Conservation (phyloP, 345 rosid genomes). For the Pugionium dolabratum region DNA sequence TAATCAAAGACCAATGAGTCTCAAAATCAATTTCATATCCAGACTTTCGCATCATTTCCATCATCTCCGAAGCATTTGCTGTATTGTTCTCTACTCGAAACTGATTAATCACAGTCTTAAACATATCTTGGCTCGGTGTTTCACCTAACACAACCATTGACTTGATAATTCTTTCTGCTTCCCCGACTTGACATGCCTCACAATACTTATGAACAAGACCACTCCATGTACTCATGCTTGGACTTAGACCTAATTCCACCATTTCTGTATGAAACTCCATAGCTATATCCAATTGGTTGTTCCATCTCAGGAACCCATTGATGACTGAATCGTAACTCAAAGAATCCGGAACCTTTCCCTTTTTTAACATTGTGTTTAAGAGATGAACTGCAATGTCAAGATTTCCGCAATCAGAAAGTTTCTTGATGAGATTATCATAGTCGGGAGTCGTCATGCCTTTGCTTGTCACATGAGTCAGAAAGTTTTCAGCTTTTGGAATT, state of each 20-base stretch:
- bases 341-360: constrained; percentile 47
- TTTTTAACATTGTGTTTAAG: constrained; percentile 65
- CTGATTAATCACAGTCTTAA: constrained; percentile 47
- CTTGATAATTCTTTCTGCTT: constrained; percentile 57
- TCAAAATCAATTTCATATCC: constrained; percentile 72
- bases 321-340: constrained; percentile 62
- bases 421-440: constrained; percentile 62
- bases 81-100: constrained; percentile 56
- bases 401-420: constrained; percentile 48
- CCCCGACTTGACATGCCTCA: constrained; percentile 45
- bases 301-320: constrained; percentile 45
- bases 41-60: constrained; percentile 61
- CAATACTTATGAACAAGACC: constrained; percentile 47
- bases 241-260: constrained; percentile 55
- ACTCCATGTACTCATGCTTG: constrained; percentile 54
- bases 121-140: constrained; percentile 63
- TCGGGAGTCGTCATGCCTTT: constrained; percentile 32
- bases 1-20: constrained; percentile 78
- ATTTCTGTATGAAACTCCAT: constrained; percentile 67
- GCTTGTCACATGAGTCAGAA: constrained; percentile 50
- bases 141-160: constrained; percentile 52
- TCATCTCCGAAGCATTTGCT: constrained; percentile 57
- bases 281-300: constrained; percentile 48
- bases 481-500: constrained; percentile 55
- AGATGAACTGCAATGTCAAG: constrained; percentile 58